Conservation (phyloP, 257 asterid species). For the Fraxinus cuspidata region DNA sequence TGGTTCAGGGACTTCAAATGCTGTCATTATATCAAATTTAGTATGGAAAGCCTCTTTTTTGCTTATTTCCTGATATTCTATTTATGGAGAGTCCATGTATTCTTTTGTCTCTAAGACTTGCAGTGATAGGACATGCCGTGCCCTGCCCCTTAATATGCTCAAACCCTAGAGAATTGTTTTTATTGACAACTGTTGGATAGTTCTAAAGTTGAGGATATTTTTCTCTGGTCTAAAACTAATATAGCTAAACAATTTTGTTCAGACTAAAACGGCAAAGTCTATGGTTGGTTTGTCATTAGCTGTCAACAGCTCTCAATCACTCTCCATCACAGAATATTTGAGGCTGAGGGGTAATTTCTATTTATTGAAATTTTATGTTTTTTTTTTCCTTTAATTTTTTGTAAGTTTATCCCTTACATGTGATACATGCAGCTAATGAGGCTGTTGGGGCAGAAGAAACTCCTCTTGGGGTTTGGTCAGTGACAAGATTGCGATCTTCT, state of each 20-base stretch:
- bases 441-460: slow-evolving; percentile 99
- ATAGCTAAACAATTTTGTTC: slow-evolving; percentile 33
- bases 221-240: slow-evolving; percentile 21
- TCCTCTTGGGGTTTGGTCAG: slow-evolving; percentile 94
- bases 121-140: slow-evolving; percentile 13
- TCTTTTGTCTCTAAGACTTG: background rate
- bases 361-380: slow-evolving; percentile 12
- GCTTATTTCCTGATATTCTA: slow-evolving; percentile 14
- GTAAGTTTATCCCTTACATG: slow-evolving; percentile 9
- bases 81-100: background rate
- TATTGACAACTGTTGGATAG: slow-evolving; percentile 9
- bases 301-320: slow-evolving; percentile 75
- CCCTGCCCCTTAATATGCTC: slow-evolving; percentile 10
- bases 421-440: slow-evolving; percentile 67
- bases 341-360: slow-evolving; percentile 74
- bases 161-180: background rate
- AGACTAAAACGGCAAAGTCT: slow-evolving; percentile 88
- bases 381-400: slow-evolving; percentile 7
- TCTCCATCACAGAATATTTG: slow-evolving; percentile 69
- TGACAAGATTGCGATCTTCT: slow-evolving; percentile 91
- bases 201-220: slow-evolving; percentile 15
- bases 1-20: slow-evolving; percentile 87
- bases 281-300: slow-evolving; percentile 82
- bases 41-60: slow-evolving; percentile 41
- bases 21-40: slow-evolving; percentile 63